Evolutionary conservation across 805 yeast species (phyloP).

Genomic region (Starmerella bombicola): DNA sequence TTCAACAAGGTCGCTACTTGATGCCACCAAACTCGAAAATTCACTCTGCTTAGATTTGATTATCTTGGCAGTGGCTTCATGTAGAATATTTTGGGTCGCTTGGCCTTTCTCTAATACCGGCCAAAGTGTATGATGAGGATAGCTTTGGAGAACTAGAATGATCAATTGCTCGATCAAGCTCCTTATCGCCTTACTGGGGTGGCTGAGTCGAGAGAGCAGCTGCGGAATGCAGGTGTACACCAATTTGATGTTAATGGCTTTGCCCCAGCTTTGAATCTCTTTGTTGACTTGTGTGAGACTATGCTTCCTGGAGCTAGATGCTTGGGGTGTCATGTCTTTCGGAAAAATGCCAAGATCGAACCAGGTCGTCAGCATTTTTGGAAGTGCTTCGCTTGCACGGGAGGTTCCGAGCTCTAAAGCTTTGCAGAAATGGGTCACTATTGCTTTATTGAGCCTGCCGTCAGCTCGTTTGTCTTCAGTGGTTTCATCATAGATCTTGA

Average conservation of each 20-base stretch:
- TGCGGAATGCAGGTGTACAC: slow-evolving; percentile 82
- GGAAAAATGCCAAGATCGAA: slow-evolving; percentile 42
- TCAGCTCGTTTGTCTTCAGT: slow-evolving; percentile 20
- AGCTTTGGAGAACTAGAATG: slow-evolving; percentile 43
- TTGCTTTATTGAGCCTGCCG: slow-evolving; percentile 41
- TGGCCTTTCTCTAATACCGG: slow-evolving; percentile 42
- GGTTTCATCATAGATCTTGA: slow-evolving; percentile 50
- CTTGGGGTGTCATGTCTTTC: slow-evolving; percentile 2
- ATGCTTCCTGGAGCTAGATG: slow-evolving; percentile 7
- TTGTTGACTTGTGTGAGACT: slow-evolving; percentile 9
- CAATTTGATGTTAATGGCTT: slow-evolving; percentile 6
- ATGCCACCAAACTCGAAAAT: background rate
- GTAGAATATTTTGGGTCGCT: slow-evolving; percentile 1
- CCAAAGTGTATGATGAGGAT: slow-evolving; percentile 84
- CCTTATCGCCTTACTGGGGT: slow-evolving; percentile 44
- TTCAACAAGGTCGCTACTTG: slow-evolving; percentile 3
- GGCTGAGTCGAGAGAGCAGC: slow-evolving; percentile 63
- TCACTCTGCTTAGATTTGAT: background rate
- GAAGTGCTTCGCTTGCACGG: slow-evolving; percentile 69
- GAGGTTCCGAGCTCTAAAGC: slow-evolving; percentile 51
- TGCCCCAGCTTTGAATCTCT: slow-evolving; percentile 15
- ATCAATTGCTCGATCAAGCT: slow-evolving; percentile 47
- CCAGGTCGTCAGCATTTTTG: slow-evolving; percentile 62
- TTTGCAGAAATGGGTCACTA: slow-evolving; percentile 44
- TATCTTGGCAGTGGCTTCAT: slow-evolving; percentile 6